Percentiles rank a stretch among this genome's conserved stretches.
Evolutionary conservation across 1,284 basidiomycete genomes (phyloP).

Genomic region (Apiotrichum gracile): DNA sequence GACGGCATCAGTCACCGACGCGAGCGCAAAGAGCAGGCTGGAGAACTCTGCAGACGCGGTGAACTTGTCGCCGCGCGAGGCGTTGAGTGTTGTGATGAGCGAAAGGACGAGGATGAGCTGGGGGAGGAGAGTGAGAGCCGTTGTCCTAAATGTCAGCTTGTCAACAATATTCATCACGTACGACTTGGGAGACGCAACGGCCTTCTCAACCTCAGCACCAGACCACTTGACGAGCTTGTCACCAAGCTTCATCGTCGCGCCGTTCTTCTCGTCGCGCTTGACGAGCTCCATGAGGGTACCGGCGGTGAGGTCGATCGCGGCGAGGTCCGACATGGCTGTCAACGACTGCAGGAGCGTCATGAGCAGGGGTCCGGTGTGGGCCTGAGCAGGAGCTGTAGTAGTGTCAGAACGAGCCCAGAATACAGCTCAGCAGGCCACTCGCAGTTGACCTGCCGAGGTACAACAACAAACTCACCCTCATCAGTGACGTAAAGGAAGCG

Average conservation of each 20-base stretch:
- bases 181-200: slow-evolving; percentile 13
- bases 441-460: no score
- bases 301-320: slow-evolving; percentile 30
- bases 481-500: slow-evolving; percentile 35
- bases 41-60: slow-evolving; percentile 25
- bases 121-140: slow-evolving; percentile 28
- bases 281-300: slow-evolving; percentile 29
- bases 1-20: slow-evolving; percentile 35
- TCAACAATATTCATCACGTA: not conserved
- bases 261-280: slow-evolving; percentile 30
- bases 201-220: slow-evolving; percentile 34
- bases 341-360: slow-evolving; percentile 21
- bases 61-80: slow-evolving; percentile 23
- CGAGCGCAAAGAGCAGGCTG: slow-evolving; percentile 33
- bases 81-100: slow-evolving; percentile 27
- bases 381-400: slow-evolving; percentile 4
- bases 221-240: slow-evolving; percentile 44
- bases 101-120: slow-evolving; percentile 31
- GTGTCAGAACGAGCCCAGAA: not conserved
- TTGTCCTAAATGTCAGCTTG: slow-evolving; percentile 15
- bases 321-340: slow-evolving; percentile 18
- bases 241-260: slow-evolving; percentile 28
- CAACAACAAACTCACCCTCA: slow-evolving; percentile 24
- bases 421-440: no score
- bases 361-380: slow-evolving; percentile 5